phyloP scores from a whole-genome alignment of 805 yeast genomes.

The Sugiyamaella smithiae region DNA sequence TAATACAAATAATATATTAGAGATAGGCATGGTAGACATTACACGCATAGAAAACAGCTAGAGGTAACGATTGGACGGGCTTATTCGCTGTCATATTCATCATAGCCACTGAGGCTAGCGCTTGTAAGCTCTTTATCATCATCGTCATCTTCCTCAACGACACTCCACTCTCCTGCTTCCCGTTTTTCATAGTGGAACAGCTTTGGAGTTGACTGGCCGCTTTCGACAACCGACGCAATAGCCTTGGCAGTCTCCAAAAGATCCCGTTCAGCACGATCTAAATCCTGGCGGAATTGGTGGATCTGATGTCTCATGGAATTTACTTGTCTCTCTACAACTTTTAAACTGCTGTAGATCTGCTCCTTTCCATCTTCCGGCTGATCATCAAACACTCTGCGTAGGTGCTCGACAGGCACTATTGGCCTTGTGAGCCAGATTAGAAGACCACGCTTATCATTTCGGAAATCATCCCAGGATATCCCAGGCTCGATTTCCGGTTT shows the following conservation, averaged over 20 bases:
- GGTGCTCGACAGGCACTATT: neutral
- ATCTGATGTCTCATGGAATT: slow-evolving; percentile 10
- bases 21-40: no score
- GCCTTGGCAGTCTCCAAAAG: slow-evolving; percentile 6
- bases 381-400: neutral
- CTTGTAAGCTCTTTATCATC: slow-evolving; percentile 22
- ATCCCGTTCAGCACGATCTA: slow-evolving; percentile 12
- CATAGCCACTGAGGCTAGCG: slow-evolving; percentile 23
- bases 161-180: slow-evolving; percentile 24
- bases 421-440: slow-evolving; percentile 21
- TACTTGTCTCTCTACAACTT: slow-evolving; percentile 10
- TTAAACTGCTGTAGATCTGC: neutral
- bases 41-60: no score
- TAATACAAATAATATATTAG: no score
- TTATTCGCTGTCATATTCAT: slow-evolving; percentile 20
- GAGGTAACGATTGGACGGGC: no score
- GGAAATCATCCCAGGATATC: slow-evolving; percentile 26
- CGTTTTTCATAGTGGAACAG: slow-evolving; percentile 3
- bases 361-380: neutral
- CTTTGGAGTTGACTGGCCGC: neutral
- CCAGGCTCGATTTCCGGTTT: slow-evolving; percentile 25
- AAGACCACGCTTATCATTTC: slow-evolving; percentile 20
- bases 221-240: slow-evolving; percentile 2
- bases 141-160: slow-evolving; percentile 21
- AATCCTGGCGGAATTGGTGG: slow-evolving; percentile 12